Percentiles rank a stretch among this genome's conserved stretches.
These are phyloP conservation scores for Sechiopsis laciniata DNA, from an alignment of 306 rosid species.

Conservation along the genomic window DNA sequence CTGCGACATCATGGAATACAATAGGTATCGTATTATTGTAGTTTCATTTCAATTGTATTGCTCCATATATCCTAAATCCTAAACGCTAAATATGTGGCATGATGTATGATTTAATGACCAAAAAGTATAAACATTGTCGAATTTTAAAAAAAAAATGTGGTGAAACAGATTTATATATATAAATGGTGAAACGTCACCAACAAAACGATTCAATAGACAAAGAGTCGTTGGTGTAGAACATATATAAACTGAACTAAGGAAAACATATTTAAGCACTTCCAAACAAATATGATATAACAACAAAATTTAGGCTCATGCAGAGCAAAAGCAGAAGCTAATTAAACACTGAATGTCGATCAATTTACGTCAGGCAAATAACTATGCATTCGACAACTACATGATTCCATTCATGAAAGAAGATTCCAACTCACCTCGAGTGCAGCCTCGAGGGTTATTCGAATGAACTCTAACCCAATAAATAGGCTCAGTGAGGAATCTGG, in stretches of 20 bases:
- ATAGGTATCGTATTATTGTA: no score
- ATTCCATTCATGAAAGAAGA: background rate
- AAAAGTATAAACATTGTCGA: no score
- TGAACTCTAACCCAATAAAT: background rate
- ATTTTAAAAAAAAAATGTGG: no score
- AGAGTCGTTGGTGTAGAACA: background rate
- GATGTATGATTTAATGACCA: no score
- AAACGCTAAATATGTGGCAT: no score
- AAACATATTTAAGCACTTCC: background rate
- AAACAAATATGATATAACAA: background rate
- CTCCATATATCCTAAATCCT: no score
- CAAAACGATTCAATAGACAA: no score
- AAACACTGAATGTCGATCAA: background rate
- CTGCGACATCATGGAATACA: no score
- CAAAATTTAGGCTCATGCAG: background rate
- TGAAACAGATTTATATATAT: no score
- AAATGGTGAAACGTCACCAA: no score
- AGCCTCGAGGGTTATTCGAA: background rate
- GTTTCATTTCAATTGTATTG: no score
- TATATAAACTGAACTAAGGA: background rate
- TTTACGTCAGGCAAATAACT: background rate
- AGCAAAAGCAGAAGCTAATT: slow-evolving; percentile 5
- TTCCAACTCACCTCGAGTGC: background rate
- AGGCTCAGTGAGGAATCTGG: background rate
- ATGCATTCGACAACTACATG: background rate